These are phyloP conservation scores for Centella asiatica DNA, from an alignment of 129 eudicot species.

Conservation along the genomic window DNA sequence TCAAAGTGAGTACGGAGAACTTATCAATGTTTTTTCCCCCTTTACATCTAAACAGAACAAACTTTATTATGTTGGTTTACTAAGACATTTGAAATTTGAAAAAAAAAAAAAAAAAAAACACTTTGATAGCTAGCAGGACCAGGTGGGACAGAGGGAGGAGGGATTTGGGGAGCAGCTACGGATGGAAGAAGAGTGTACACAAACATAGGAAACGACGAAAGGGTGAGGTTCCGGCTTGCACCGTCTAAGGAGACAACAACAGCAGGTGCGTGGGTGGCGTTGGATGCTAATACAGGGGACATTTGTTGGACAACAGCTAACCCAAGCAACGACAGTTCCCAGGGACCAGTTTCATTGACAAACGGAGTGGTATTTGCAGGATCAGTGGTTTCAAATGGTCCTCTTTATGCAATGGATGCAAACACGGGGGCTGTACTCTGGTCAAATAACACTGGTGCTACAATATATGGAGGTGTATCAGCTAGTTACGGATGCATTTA, in stretches of 20 bases:
- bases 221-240: constrained; percentile 29
- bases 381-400: constrained; percentile 46
- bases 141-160: constrained; percentile 57
- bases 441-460: constrained; percentile 58
- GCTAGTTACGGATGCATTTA: constrained; percentile 61
- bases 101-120: no score
- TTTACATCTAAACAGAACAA: no score
- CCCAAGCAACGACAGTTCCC: constrained; percentile 32
- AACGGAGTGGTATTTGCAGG: constrained; percentile 61
- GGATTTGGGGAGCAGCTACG: constrained; percentile 62
- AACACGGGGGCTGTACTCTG: constrained; percentile 42
- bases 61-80: no score
- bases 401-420: constrained; percentile 54
- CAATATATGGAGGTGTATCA: constrained; percentile 57
- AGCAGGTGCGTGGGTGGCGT: constrained; percentile 62
- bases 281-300: constrained; percentile 54
- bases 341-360: constrained; percentile 46
- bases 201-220: constrained; percentile 2
- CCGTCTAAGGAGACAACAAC: constrained; percentile 50
- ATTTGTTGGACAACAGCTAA: constrained; percentile 51
- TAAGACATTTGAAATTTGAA: not conserved
- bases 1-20: constrained; percentile 24
- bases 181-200: constrained; percentile 39
- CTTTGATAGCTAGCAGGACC: constrained; percentile 78
- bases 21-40: not conserved